A percentile compares a stretch with the other conserved stretches of the same genome.
phyloP scores from a whole-genome alignment of 495 filamentous ascomycete species.

The Delitschia confertaspora region DNA sequence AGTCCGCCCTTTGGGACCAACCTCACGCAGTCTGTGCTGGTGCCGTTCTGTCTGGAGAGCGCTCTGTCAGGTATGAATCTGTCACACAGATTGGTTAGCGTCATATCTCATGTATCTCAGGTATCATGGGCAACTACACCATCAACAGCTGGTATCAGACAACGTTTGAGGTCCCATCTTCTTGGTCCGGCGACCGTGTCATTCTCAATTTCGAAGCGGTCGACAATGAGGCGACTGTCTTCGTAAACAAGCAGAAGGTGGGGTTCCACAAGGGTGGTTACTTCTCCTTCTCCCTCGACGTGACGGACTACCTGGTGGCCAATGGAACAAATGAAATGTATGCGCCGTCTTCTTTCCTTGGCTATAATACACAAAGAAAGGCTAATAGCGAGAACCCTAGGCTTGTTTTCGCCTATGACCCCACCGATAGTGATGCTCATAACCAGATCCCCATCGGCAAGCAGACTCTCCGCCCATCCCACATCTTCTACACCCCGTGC shows the following conservation, averaged over 20 bases:
- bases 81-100: not conserved
- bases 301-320: slow-evolving; percentile 43
- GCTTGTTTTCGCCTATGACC: slow-evolving; percentile 55
- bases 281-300: slow-evolving; percentile 51
- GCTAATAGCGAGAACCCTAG: slow-evolving; percentile 32
- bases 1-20: slow-evolving; percentile 38
- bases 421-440: slow-evolving; percentile 47
- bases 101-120: slow-evolving; percentile 30
- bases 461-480: slow-evolving; percentile 48
- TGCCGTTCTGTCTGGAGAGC: slow-evolving; percentile 59
- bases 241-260: slow-evolving; percentile 49
- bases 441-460: slow-evolving; percentile 55
- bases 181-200: slow-evolving; percentile 40
- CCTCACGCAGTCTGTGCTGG: slow-evolving; percentile 44
- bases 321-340: slow-evolving; percentile 47
- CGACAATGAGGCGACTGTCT: slow-evolving; percentile 58
- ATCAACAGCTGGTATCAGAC: slow-evolving; percentile 55
- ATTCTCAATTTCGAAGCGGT: slow-evolving; percentile 62
- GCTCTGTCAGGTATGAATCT: slow-evolving; percentile 42
- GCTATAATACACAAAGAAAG: not conserved
- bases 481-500: slow-evolving; percentile 64
- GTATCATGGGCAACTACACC: slow-evolving; percentile 42
- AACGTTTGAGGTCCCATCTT: slow-evolving; percentile 44
- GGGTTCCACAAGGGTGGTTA: slow-evolving; percentile 54
- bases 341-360: not conserved